Evolutionary conservation across 2,329 filamentous ascomycete genomes (phyloP).

Genomic region (Stagonosporopsis vannaccii): DNA sequence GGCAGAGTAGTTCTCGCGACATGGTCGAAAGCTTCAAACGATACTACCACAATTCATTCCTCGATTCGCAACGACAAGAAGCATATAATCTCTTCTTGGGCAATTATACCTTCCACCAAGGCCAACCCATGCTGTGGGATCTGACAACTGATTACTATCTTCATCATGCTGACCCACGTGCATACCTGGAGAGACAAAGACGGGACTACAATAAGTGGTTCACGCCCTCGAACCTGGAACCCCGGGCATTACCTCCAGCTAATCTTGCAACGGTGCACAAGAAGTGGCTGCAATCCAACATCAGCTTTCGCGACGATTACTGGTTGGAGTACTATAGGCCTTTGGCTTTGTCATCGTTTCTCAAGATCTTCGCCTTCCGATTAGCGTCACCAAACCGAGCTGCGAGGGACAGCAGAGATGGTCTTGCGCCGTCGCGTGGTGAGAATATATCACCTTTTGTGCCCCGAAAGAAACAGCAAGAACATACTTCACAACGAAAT

Average conservation of each 20-base stretch:
- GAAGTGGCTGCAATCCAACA: slow-evolving; percentile 33
- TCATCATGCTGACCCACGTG: slow-evolving; percentile 83
- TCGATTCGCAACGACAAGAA: slow-evolving; percentile 97
- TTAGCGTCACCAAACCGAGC: slow-evolving; percentile 85
- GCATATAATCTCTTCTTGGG: slow-evolving; percentile 97
- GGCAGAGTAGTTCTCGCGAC: slow-evolving; percentile 95
- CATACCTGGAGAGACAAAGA: slow-evolving; percentile 68
- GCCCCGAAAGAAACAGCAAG: slow-evolving; percentile 64
- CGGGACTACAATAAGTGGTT: slow-evolving; percentile 91
- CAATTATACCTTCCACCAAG: slow-evolving; percentile 88
- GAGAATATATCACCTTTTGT: slow-evolving; percentile 91
- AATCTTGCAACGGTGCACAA: slow-evolving; percentile 48
- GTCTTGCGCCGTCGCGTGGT: slow-evolving; percentile 72
- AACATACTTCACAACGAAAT: slow-evolving; percentile 66
- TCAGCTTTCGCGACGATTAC: slow-evolving; percentile 84
- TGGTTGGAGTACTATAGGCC: slow-evolving; percentile 98
- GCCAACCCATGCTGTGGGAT: slow-evolving; percentile 97
- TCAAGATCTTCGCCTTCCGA: slow-evolving; percentile 90
- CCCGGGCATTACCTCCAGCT: slow-evolving; percentile 61
- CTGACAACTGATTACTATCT: slow-evolving; percentile 94
- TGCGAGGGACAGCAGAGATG: slow-evolving; percentile 78
- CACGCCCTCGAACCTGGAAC: slow-evolving; percentile 73
- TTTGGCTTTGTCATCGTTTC: slow-evolving; percentile 83
- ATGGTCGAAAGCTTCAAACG: slow-evolving; percentile 99
- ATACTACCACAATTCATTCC: slow-evolving; percentile 98